Percentiles rank a stretch among this genome's conserved stretches.
These are phyloP conservation scores for Podospora tetraspora DNA, from an alignment of 495 filamentous ascomycete species.

Conservation along the genomic window DNA sequence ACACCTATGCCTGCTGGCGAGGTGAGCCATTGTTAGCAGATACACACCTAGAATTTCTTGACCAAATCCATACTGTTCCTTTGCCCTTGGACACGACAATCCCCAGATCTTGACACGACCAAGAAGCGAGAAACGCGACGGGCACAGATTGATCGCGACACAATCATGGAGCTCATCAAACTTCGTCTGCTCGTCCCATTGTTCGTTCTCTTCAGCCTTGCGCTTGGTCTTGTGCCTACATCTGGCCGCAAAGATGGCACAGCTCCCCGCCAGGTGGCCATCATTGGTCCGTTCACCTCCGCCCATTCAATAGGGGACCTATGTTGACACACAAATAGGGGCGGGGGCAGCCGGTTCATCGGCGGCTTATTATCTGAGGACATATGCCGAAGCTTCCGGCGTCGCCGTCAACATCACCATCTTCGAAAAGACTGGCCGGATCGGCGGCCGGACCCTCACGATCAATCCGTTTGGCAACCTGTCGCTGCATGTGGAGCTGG, in stretches of 20 bases:
- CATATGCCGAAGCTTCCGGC: conserved; percentile 54
- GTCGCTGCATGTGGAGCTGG: conserved; percentile 71
- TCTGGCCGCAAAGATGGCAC: background rate
- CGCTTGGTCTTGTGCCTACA: background rate
- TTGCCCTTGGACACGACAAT: background rate
- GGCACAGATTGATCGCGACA: background rate
- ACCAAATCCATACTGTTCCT: background rate
- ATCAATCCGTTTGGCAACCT: conserved; percentile 73
- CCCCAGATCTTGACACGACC: background rate
- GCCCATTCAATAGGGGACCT: background rate
- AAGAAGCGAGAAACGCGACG: background rate
- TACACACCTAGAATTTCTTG: background rate
- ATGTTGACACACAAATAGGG: conserved; percentile 45
- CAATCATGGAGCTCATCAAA: background rate
- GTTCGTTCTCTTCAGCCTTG: conserved; percentile 1
- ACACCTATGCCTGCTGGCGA: background rate
- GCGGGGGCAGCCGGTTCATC: conserved; percentile 88
- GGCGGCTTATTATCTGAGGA: conserved; percentile 72
- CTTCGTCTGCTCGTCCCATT: background rate
- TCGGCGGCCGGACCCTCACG: conserved; percentile 87
- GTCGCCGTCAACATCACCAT: conserved; percentile 70
- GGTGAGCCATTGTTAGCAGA: background rate
- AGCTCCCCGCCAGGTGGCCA: conserved; percentile 37
- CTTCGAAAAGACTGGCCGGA: conserved; percentile 72
- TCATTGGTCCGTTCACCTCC: conserved; percentile 36